Conservation (phyloP, 108 stramenopile species). For the Cyclotella kingstonii region DNA sequence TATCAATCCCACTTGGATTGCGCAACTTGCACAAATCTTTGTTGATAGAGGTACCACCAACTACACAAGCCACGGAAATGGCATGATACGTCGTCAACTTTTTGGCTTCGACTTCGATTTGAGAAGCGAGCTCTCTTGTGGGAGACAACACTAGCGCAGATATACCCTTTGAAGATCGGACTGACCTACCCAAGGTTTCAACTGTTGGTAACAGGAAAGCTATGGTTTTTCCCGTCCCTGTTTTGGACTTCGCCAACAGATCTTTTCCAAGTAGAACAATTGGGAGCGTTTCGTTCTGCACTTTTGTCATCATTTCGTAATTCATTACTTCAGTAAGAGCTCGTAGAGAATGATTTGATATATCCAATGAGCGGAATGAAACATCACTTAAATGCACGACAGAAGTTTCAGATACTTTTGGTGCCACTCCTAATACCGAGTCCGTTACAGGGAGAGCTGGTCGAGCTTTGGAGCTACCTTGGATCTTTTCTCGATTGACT, state of each 20-base stretch:
- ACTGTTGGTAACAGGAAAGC: constrained; percentile 87
- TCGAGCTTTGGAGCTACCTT: no score
- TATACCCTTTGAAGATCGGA: constrained; percentile 40
- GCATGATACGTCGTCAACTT: constrained; percentile 50
- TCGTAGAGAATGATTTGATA: no score
- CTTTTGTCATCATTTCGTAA: constrained; percentile 60
- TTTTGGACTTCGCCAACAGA: constrained; percentile 76
- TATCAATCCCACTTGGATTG: constrained; percentile 47
- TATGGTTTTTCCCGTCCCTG: constrained; percentile 89
- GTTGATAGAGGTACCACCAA: constrained; percentile 78
- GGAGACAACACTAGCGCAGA: constrained; percentile 86
- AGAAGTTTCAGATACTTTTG: no score
- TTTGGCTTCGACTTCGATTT: constrained; percentile 76
- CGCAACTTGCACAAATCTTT: constrained; percentile 72
- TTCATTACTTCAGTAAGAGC: constrained; percentile 27
- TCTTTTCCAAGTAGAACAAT: constrained; percentile 28
- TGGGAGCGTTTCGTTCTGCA: constrained; percentile 58
- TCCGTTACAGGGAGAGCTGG: no score
- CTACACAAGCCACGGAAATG: constrained; percentile 52
- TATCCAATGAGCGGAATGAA: no score
- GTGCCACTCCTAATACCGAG: no score
- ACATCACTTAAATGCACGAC: no score
- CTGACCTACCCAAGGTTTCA: constrained; percentile 57
- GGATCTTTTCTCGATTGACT: no score
- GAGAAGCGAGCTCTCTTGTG: constrained; percentile 86